A percentile compares a stretch with the other conserved stretches of the same genome.
Evolutionary conservation across 805 yeast genomes (phyloP).

Genomic region (Barnettozyma botsteinii): DNA sequence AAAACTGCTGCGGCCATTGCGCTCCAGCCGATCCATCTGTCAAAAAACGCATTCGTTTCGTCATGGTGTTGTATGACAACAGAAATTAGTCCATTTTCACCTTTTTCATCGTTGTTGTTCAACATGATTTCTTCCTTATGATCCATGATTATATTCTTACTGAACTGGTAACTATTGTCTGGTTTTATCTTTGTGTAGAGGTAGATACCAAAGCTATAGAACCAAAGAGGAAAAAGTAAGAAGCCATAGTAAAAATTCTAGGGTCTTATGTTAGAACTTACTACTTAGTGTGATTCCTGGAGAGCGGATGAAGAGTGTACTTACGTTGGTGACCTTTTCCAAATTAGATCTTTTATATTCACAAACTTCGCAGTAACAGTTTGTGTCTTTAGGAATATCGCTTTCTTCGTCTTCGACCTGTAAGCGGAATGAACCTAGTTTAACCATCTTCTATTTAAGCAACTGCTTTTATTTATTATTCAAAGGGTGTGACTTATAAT

Average conservation of each 20-base stretch:
- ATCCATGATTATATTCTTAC: conserved; percentile 15
- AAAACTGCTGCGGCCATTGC: conserved; percentile 8
- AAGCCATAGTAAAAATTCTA: conserved; percentile 23
- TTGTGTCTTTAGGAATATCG: conserved; percentile 11
- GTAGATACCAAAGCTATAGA: conserved; percentile 14
- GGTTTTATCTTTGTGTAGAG: neutral
- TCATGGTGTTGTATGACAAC: conserved; percentile 15
- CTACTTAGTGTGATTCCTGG: too few relatives aligned
- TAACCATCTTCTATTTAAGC: neutral
- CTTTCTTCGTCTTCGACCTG: conserved; percentile 2
- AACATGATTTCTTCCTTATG: conserved; percentile 14
- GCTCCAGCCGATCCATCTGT: conserved; percentile 19
- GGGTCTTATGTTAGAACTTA: too few relatives aligned
- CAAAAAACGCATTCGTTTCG: conserved; percentile 5
- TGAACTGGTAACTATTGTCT: conserved; percentile 12
- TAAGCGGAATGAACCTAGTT: neutral
- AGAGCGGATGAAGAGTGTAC: too few relatives aligned
- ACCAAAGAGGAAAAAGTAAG: conserved; percentile 17
- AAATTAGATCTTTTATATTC: conserved; percentile 10
- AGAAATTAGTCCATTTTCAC: conserved; percentile 9
- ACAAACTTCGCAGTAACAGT: conserved; percentile 21
- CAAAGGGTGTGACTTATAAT: neutral
- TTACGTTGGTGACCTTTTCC: conserved; percentile 13
- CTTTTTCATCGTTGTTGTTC: conserved; percentile 10
- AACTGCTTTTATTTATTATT: too few relatives aligned